Conservation (phyloP, 495 filamentous ascomycete species). For the Cercophora sp. region DNA sequence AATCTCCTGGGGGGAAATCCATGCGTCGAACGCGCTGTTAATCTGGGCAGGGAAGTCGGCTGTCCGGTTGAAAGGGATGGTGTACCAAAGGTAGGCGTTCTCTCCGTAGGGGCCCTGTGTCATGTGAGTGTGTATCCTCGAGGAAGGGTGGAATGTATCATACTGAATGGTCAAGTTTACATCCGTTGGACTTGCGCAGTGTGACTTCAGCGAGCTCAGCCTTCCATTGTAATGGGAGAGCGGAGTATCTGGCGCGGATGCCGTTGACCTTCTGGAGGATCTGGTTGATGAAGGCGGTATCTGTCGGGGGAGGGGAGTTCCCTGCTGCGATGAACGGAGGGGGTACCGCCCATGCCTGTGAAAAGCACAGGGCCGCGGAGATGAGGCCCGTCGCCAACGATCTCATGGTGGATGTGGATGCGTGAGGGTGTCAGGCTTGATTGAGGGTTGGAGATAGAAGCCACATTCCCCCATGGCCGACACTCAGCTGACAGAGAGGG, state of each 20-base stretch:
- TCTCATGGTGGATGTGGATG: no score
- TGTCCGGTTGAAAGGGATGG: not conserved
- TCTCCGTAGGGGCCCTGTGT: conserved; percentile 23
- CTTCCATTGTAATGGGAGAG: conserved; percentile 10
- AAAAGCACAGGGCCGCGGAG: no score
- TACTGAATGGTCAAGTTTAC: conserved; percentile 19
- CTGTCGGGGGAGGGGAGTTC: conserved; percentile 15
- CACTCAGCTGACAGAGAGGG: no score
- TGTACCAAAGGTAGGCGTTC: conserved; percentile 21
- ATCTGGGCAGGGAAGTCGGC: conserved; percentile 13
- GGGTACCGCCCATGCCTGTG: not conserved
- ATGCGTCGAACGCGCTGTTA: conserved; percentile 12
- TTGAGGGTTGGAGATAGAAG: no score
- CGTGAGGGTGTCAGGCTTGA: no score
- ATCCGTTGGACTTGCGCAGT: conserved; percentile 19
- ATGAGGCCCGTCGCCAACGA: no score
- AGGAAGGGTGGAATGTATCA: not conserved
- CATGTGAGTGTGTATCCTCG: not conserved
- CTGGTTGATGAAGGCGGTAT: conserved; percentile 14
- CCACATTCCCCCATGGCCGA: no score
- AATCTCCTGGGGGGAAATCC: conserved; percentile 13
- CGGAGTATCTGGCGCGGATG: conserved; percentile 11
- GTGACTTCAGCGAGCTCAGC: conserved; percentile 13
- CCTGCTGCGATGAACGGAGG: not conserved
- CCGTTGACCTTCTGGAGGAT: conserved; percentile 14